phyloP scores from a whole-genome alignment of 768 basidiomycete genomes.

The Coprinellus micaceus region DNA sequence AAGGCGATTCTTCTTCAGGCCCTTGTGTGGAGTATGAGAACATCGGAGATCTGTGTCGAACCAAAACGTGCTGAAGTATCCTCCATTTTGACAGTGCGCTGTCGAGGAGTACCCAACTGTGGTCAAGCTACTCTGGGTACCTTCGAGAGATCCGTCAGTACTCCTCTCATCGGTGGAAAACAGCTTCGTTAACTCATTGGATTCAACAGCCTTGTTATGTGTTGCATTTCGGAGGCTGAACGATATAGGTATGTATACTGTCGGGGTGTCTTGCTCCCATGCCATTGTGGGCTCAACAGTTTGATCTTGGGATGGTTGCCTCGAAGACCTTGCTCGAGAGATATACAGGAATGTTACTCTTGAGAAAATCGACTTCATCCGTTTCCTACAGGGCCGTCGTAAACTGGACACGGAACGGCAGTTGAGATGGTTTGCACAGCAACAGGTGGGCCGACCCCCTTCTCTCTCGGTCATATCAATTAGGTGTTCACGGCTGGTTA shows the following conservation, averaged over 20 bases:
- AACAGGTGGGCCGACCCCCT: background rate
- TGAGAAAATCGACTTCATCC: slow-evolving; percentile 52
- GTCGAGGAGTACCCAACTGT: slow-evolving; percentile 75
- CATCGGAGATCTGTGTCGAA: no score
- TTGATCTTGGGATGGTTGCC: slow-evolving; percentile 8
- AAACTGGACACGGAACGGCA: slow-evolving; percentile 21
- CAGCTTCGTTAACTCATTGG: slow-evolving; percentile 8
- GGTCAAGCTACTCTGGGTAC: slow-evolving; percentile 85
- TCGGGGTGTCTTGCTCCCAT: no score
- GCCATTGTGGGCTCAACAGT: slow-evolving; percentile 6
- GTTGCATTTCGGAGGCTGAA: slow-evolving; percentile 70
- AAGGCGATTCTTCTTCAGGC: slow-evolving; percentile 13
- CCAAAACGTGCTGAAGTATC: background rate
- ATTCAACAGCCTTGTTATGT: slow-evolving; percentile 62
- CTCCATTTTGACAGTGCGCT: slow-evolving; percentile 48
- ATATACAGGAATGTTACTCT: slow-evolving; percentile 64
- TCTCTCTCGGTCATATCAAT: no score
- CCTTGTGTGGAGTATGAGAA: slow-evolving; percentile 31
- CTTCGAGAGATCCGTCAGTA: slow-evolving; percentile 72
- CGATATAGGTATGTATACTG: slow-evolving; percentile 60
- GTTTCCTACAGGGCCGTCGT: slow-evolving; percentile 44
- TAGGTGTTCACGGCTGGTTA: background rate
- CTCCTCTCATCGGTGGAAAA: slow-evolving; percentile 7
- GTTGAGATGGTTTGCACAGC: slow-evolving; percentile 8
- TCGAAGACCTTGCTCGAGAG: slow-evolving; percentile 14